phyloP scores from a whole-genome alignment of 345 rosid genomes.

The Capsella bursapastoris region DNA sequence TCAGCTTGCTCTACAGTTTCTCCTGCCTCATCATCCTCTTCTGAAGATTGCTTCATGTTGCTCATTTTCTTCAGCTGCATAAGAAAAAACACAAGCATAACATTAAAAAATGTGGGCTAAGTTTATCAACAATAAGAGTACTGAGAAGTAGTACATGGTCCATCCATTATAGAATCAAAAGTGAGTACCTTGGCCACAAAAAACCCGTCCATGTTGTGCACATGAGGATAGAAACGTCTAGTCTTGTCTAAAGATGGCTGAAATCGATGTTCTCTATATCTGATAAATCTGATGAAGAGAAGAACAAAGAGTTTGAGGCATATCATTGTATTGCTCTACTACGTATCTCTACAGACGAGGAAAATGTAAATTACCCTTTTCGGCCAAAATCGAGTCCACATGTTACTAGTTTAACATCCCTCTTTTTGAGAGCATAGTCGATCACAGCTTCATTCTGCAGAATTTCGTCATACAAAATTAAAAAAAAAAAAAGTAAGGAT shows the following conservation, averaged over 20 bases:
- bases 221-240: constrained; percentile 82
- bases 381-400: constrained; percentile 83
- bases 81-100: constrained; percentile 18
- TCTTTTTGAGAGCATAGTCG: constrained; percentile 77
- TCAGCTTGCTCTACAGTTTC: constrained; percentile 58
- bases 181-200: constrained; percentile 84
- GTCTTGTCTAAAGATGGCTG: constrained; percentile 67
- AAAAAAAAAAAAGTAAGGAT: not conserved
- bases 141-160: not conserved
- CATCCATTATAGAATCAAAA: constrained; percentile 9
- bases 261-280: constrained; percentile 71
- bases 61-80: constrained; percentile 84
- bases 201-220: constrained; percentile 87
- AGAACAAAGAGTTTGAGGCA: constrained; percentile 19
- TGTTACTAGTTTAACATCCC: constrained; percentile 85
- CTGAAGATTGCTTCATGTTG: constrained; percentile 57
- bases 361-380: constrained; percentile 58
- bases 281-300: constrained; percentile 50
- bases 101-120: not conserved
- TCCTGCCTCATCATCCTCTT: constrained; percentile 39
- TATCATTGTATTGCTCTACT: not conserved
- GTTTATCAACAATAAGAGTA: constrained; percentile 7
- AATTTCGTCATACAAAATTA: constrained; percentile 1
- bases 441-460: constrained; percentile 87
- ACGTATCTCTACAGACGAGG: not conserved